These are phyloP conservation scores for Adenanthera pavonina DNA, from an alignment of 306 rosid species.

Conservation along the genomic window DNA sequence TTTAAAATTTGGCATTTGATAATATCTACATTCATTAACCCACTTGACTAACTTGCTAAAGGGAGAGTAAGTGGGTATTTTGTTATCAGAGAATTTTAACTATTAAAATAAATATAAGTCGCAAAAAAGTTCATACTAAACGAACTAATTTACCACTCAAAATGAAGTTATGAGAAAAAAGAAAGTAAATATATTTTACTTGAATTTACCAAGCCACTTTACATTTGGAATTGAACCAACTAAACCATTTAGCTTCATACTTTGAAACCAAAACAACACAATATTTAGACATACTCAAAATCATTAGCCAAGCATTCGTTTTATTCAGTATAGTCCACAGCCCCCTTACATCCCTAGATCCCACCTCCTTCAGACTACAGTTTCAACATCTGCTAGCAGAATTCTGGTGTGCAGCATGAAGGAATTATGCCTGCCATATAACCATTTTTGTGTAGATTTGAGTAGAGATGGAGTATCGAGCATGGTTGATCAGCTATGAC, in stretches of 20 bases:
- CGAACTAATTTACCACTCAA: background rate
- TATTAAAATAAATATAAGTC: background rate
- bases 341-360: constrained; percentile 17
- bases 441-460: background rate
- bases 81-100: constrained; percentile 4
- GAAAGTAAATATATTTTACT: background rate
- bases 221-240: background rate
- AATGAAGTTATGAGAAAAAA: background rate
- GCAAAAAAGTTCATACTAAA: background rate
- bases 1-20: constrained; percentile 23
- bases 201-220: background rate
- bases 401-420: background rate
- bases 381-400: constrained; percentile 1
- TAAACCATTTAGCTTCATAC: constrained; percentile 7
- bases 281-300: constrained; percentile 8
- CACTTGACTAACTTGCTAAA: constrained; percentile 5
- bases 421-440: background rate
- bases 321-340: background rate
- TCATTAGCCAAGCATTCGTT: background rate
- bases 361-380: background rate
- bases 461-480: background rate
- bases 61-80: background rate
- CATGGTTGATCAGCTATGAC: background rate
- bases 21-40: constrained; percentile 14
- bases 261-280: constrained; percentile 19